phyloP scores from a whole-genome alignment of 257 asterid genomes.

The Solanum ossicruentum region DNA sequence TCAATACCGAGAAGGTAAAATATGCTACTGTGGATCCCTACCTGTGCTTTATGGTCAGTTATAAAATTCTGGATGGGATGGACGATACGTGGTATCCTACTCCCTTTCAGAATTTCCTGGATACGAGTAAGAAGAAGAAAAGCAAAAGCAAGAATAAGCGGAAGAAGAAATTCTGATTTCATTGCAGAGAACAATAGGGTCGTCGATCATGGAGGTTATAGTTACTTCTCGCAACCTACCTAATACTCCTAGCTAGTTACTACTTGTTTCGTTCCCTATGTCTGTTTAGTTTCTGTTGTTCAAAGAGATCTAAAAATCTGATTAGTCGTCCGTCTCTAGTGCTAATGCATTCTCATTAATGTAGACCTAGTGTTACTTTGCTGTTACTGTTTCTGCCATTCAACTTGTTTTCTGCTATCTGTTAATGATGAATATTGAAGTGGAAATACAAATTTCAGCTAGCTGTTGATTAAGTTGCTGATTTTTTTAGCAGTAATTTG shows the following conservation, averaged over 20 bases:
- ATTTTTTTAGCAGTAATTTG: background rate
- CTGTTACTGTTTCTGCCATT: background rate
- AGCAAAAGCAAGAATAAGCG: background rate
- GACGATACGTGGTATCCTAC: background rate
- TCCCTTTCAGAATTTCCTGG: background rate
- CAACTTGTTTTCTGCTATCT: background rate
- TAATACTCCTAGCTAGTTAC: background rate
- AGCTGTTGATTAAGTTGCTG: background rate
- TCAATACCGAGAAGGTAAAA: background rate
- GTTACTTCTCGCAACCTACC: background rate
- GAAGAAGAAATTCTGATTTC: background rate
- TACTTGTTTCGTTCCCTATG: background rate
- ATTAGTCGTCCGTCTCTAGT: background rate
- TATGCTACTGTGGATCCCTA: background rate
- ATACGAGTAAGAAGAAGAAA: background rate
- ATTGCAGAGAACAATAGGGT: background rate
- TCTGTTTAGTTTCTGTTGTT: background rate
- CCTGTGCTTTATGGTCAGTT: background rate
- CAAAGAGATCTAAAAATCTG: background rate
- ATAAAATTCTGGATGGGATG: background rate
- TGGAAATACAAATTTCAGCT: background rate
- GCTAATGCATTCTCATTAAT: background rate
- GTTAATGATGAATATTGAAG: background rate
- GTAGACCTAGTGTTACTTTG: background rate
- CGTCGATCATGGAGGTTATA: background rate